Evolutionary conservation across 1,139 yeast genomes (phyloP).

Genomic region (Candida pseudoviswanathii): DNA sequence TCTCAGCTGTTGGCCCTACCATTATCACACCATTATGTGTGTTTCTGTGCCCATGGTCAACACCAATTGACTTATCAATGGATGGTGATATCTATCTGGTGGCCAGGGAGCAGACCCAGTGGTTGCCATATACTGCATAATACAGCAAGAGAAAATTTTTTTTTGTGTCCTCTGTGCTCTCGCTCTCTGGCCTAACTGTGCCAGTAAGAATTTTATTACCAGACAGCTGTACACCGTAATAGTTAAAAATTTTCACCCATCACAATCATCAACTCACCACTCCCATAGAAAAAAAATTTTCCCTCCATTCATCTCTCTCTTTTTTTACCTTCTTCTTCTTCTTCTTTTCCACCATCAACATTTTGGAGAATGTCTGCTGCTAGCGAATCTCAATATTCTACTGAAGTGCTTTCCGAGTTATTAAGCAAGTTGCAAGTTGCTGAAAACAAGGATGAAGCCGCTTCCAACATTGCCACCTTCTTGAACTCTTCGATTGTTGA

Average conservation of each 20-base stretch:
- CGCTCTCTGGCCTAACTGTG: neutral
- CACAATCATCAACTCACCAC: slow-evolving; percentile 2
- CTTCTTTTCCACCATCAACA: slow-evolving; percentile 15
- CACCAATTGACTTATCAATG: neutral
- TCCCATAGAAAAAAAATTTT: slow-evolving; percentile 1
- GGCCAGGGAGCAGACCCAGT: neutral
- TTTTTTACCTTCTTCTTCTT: slow-evolving; percentile 7
- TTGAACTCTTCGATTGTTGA: slow-evolving; percentile 96
- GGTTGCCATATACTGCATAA: neutral
- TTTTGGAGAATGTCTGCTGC: slow-evolving; percentile 58
- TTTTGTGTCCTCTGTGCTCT: neutral
- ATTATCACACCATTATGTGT: too few relatives aligned
- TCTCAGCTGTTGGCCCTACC: too few relatives aligned
- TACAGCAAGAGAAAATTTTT: neutral
- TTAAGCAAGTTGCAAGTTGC: slow-evolving; percentile 93
- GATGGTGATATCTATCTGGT: neutral
- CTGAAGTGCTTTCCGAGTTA: slow-evolving; percentile 90
- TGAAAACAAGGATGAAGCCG: slow-evolving; percentile 85
- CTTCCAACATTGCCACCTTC: slow-evolving; percentile 88
- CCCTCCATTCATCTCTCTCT: neutral
- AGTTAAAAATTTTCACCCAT: slow-evolving; percentile 4
- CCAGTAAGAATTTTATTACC: neutral
- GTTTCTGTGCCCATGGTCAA: too few relatives aligned
- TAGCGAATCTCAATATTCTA: slow-evolving; percentile 64
- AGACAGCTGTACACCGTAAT: neutral